Percentiles rank a stretch among this genome's conserved stretches.
phyloP scores from a whole-genome alignment of 2,329 filamentous ascomycete genomes.

The Dryadomyces quercus-mongolicae region DNA sequence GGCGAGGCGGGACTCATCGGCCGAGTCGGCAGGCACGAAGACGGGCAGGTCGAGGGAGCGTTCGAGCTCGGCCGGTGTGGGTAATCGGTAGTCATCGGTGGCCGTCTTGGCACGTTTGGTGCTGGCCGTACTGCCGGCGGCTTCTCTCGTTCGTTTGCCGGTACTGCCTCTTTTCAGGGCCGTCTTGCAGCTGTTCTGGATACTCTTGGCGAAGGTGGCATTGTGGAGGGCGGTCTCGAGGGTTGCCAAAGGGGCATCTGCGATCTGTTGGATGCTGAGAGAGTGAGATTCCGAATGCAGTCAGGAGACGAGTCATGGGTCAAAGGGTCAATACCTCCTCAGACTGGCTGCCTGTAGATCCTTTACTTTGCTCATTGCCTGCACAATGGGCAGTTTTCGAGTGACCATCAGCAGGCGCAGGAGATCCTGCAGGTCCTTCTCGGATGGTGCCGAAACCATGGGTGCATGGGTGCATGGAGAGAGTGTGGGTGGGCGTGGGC shows the following conservation, averaged over 20 bases:
- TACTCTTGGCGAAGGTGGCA: conserved; percentile 33
- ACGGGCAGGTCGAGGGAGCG: conserved; percentile 48
- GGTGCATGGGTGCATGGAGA: neutral
- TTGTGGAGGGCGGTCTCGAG: conserved; percentile 36
- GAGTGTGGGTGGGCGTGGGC: too few relatives aligned
- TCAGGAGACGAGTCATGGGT: too few relatives aligned
- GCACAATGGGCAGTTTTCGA: conserved; percentile 46
- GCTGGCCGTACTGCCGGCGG: conserved; percentile 2
- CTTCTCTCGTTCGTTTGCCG: conserved; percentile 19
- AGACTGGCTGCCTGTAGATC: conserved; percentile 42
- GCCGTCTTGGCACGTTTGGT: conserved; percentile 21
- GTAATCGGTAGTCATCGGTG: neutral
- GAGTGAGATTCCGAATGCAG: neutral
- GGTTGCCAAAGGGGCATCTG: conserved; percentile 30
- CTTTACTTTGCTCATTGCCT: conserved; percentile 46
- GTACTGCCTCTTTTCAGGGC: conserved; percentile 28
- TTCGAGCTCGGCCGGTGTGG: conserved; percentile 47
- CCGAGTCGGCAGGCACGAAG: conserved; percentile 23
- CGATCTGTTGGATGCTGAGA: conserved; percentile 40
- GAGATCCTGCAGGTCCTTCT: conserved; percentile 49
- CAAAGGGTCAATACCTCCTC: conserved; percentile 31
- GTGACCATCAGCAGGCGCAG: conserved; percentile 43
- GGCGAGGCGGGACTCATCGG: conserved; percentile 31
- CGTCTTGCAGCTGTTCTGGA: conserved; percentile 42
- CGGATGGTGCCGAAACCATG: conserved; percentile 16